Conservation (phyloP, 441 rosid genomes). For the Gossypium lobatum region DNA sequence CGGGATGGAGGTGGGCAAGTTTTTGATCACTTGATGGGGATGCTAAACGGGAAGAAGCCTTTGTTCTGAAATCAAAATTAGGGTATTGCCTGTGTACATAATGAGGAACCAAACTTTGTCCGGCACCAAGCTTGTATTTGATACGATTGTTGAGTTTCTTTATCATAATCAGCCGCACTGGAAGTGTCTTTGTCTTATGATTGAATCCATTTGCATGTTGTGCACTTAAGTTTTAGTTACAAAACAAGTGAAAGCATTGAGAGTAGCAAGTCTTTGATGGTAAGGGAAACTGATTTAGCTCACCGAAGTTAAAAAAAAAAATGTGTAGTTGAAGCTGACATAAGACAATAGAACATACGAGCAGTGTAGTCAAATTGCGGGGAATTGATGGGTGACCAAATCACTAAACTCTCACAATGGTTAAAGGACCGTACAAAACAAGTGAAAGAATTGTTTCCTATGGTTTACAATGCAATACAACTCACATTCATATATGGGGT, state of each 20-base stretch:
- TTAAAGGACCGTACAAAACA: too few relatives aligned
- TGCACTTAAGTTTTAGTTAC: not conserved
- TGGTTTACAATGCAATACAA: too few relatives aligned
- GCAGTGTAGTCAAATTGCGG: not conserved
- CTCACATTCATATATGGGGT: too few relatives aligned
- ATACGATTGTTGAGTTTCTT: not conserved
- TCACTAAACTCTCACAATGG: slow-evolving; percentile 1
- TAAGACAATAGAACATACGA: not conserved
- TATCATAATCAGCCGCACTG: not conserved
- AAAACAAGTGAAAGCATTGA: not conserved
- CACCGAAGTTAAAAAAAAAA: not conserved
- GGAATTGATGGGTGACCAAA: slow-evolving; percentile 22
- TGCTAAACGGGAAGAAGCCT: slow-evolving; percentile 81
- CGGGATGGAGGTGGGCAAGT: slow-evolving; percentile 71
- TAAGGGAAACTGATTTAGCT: not conserved
- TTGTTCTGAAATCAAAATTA: slow-evolving; percentile 33
- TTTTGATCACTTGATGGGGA: slow-evolving; percentile 69
- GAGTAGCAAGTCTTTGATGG: not conserved
- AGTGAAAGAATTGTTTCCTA: too few relatives aligned
- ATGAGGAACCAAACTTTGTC: not conserved
- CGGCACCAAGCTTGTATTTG: not conserved
- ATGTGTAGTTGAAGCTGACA: not conserved
- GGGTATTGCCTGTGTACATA: not conserved
- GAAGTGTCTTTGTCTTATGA: not conserved
- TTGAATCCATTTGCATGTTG: not conserved